Base-by-base conservation (phyloP, 768 basidiomycete genomes). In the Sporobolomyces pararoseus region DNA sequence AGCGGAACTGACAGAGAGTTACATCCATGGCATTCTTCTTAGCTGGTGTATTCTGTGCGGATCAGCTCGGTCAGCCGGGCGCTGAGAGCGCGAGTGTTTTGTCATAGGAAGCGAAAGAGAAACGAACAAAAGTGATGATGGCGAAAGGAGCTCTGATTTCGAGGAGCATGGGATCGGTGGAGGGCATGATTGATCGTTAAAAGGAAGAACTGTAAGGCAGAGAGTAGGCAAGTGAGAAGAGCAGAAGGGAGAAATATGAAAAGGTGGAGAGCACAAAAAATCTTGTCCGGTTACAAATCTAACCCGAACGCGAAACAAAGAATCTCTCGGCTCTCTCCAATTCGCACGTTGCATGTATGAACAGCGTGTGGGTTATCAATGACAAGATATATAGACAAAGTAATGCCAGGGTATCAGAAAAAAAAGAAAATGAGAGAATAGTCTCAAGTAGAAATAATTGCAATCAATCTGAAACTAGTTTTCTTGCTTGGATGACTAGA, bases 1-100 rank as follows among this genome's bases (percentile, higher is more conserved):
- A 7, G 9, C 4, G 10, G 44, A 2, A 34, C 71, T 29, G 12
- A 68, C 66, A 72, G 25, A 72, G 58, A 2, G 34, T 10, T 2
- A 17, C 2, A n/a, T 68, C 60, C 32, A 73, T 60, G 1, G 71
- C 71, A 25, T 73, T 72, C 60, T 68, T 68, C 67, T 73, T 68
- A 23, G 49, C 49, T 25, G 71, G 71, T 25, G 54, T 55, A 50
- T 73, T 73, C 52, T 66, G 39, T 42, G 39, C 9, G 39, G 39
- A 57, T 13, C 10, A 21, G 21, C 13, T 12, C 10, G 46, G 21
- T 13, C 13, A 12, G 46, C 7, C 9, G 46, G 13, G 46, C 13
- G 46, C 46, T 23, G 46, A 47, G 21, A 21, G 51, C 27, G 31
- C 46, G 12, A 17, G 5, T 14, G n/a, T n/a, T n/a, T n/a, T n/a